Conservation (phyloP, 192 early-diverging fungal species). For the Coemansia guatemalensis region DNA sequence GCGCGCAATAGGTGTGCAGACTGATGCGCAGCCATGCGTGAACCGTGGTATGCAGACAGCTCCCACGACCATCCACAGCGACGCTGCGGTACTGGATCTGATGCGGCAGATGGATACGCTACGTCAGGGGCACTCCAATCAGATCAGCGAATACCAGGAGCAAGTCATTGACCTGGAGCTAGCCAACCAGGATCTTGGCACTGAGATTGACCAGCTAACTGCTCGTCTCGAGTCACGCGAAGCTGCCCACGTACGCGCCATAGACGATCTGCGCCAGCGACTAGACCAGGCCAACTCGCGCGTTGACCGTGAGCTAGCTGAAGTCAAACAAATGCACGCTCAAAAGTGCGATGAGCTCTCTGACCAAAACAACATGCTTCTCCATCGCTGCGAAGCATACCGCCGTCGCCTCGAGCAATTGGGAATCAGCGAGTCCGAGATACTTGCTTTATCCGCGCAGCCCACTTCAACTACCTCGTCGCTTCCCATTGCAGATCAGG, state of each 20-base stretch:
- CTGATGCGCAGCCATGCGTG: constrained; percentile 6
- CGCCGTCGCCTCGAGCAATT: constrained; percentile 8
- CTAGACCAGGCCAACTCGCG: constrained; percentile 20
- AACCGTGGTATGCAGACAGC: constrained; percentile 26
- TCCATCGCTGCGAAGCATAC: constrained; percentile 31
- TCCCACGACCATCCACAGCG: constrained; percentile 33
- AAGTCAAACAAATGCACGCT: constrained; percentile 45
- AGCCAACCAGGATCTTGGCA: constrained; percentile 37
- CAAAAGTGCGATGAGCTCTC: constrained; percentile 46
- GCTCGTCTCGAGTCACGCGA: constrained; percentile 19
- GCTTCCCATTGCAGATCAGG: constrained; percentile 33
- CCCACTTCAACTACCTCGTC: background rate
- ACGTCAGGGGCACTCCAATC: constrained; percentile 39
- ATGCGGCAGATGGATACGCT: constrained; percentile 48
- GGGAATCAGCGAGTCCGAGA: constrained; percentile 32
- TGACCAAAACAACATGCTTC: constrained; percentile 30
- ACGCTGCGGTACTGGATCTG: constrained; percentile 47
- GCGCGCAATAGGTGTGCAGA: constrained; percentile 26
- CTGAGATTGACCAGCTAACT: constrained; percentile 35
- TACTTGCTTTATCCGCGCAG: constrained; percentile 22
- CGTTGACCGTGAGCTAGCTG: constrained; percentile 41
- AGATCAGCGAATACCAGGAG: constrained; percentile 53
- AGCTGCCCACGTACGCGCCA: constrained; percentile 13
- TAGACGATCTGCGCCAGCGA: constrained; percentile 32
- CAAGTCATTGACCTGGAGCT: constrained; percentile 50